A percentile compares a stretch with the other conserved stretches of the same genome.
phyloP scores from a whole-genome alignment of 176 grass and related monocot genomes.

The Avena insularis region DNA sequence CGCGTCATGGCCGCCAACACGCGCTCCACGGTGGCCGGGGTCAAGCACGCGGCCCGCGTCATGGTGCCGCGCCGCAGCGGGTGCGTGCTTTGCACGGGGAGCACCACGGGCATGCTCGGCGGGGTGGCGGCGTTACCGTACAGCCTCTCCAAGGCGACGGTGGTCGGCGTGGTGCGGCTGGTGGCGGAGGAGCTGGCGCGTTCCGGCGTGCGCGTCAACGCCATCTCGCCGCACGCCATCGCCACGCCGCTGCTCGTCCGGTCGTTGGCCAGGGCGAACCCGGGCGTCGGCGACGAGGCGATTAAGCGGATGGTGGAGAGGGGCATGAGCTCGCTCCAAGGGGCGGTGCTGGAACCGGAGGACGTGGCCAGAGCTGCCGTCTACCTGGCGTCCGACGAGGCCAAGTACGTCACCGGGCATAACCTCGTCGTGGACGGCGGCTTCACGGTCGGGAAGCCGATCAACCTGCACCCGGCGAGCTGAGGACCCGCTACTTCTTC shows the following conservation, averaged over 20 bases:
- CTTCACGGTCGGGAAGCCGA: constrained; percentile 55
- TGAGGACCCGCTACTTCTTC: neutral
- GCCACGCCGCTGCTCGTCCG: constrained; percentile 49
- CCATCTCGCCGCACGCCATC: constrained; percentile 54
- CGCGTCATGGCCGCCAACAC: constrained; percentile 68
- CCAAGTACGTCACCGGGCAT: constrained; percentile 50
- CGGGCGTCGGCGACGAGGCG: constrained; percentile 39
- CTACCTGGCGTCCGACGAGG: constrained; percentile 58
- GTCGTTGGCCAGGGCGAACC: constrained; percentile 29
- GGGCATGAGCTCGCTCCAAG: constrained; percentile 37
- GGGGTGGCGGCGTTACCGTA: constrained; percentile 42
- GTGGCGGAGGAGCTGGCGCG: constrained; percentile 48
- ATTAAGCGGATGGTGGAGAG: constrained; percentile 42
- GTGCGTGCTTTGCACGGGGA: constrained; percentile 76
- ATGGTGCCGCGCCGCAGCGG: constrained; percentile 64
- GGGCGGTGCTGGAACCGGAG: constrained; percentile 47
- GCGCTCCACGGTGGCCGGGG: constrained; percentile 52
- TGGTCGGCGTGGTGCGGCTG: constrained; percentile 30
- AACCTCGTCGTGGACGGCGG: constrained; percentile 53
- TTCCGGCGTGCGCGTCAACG: constrained; percentile 48
- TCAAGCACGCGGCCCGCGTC: constrained; percentile 87
- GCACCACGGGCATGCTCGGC: constrained; percentile 53
- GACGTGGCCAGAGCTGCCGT: constrained; percentile 63
- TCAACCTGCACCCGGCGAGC: constrained; percentile 6
- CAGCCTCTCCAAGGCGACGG: constrained; percentile 48